These are phyloP conservation scores for Ogataea siamensis DNA, from an alignment of 805 yeast species.

Conservation along the genomic window DNA sequence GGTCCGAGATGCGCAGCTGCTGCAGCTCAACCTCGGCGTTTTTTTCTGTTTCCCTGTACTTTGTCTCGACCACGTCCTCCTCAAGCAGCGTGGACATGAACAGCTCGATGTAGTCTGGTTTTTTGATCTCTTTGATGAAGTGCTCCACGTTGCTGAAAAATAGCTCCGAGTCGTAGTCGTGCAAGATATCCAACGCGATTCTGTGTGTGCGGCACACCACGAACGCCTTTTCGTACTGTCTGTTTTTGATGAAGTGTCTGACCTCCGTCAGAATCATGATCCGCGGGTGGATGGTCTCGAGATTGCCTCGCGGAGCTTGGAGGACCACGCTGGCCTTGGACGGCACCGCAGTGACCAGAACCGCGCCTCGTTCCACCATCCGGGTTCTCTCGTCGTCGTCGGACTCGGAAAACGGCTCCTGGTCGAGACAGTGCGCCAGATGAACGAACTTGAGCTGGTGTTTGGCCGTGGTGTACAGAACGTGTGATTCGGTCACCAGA, in stretches of 20 bases:
- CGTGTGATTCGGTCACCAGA: constrained; percentile 64
- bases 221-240: constrained; percentile 71
- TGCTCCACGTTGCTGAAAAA: constrained; percentile 62
- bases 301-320: constrained; percentile 94
- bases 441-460: constrained; percentile 81
- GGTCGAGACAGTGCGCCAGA: constrained; percentile 34
- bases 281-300: constrained; percentile 92
- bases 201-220: constrained; percentile 84
- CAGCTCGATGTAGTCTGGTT: constrained; percentile 76
- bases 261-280: constrained; percentile 87
- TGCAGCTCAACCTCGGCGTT: background rate
- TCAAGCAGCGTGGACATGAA: constrained; percentile 83
- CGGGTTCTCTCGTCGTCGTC: constrained; percentile 77
- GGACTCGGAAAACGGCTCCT: constrained; percentile 20
- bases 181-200: constrained; percentile 82
- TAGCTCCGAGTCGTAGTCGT: constrained; percentile 77
- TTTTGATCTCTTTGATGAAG: constrained; percentile 68
- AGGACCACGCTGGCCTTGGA: constrained; percentile 77
- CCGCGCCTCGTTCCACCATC: constrained; percentile 86
- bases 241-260: constrained; percentile 59
- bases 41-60: constrained; percentile 68
- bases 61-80: constrained; percentile 79
- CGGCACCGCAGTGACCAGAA: constrained; percentile 79
- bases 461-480: constrained; percentile 85
- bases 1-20: constrained; percentile 1